phyloP scores from a whole-genome alignment of 208 protist genomes.

The Acanthamoeba healyi region DNA sequence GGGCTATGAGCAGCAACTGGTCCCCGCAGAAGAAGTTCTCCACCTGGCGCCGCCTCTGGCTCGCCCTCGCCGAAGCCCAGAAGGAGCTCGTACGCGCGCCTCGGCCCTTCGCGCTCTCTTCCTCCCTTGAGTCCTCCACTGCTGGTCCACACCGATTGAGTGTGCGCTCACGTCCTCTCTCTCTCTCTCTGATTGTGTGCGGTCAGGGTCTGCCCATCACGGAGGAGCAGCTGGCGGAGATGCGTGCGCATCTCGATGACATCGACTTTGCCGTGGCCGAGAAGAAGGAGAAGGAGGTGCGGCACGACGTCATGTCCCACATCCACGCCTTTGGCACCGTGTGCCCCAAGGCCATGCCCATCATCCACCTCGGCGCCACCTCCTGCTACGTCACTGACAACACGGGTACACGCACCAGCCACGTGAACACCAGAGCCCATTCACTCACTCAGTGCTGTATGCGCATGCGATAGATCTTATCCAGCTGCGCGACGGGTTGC shows the following conservation, averaged over 20 bases:
- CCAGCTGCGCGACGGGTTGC: conserved; percentile 82
- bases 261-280: conserved; percentile 85
- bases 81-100: conserved; percentile 51
- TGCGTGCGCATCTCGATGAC: conserved; percentile 81
- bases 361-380: conserved; percentile 90
- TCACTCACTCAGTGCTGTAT: not conserved
- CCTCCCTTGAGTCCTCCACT: too few species aligned
- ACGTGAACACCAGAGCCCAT: not conserved
- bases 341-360: conserved; percentile 81
- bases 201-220: conserved; percentile 86
- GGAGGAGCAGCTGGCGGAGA: conserved; percentile 85
- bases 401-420: conserved; percentile 65
- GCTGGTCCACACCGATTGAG: too few species aligned
- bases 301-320: conserved; percentile 91
- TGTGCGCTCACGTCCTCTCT: too few species aligned
- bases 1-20: conserved; percentile 85
- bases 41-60: conserved; percentile 85
- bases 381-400: conserved; percentile 90
- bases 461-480: conserved; percentile 80
- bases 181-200: not conserved
- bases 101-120: not conserved
- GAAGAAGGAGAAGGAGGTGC: conserved; percentile 80
- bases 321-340: conserved; percentile 83
- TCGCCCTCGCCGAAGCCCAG: conserved; percentile 82
- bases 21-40: conserved; percentile 86